Conservation (phyloP, 2,329 filamentous ascomycete species). For the Thelonectria olida region DNA sequence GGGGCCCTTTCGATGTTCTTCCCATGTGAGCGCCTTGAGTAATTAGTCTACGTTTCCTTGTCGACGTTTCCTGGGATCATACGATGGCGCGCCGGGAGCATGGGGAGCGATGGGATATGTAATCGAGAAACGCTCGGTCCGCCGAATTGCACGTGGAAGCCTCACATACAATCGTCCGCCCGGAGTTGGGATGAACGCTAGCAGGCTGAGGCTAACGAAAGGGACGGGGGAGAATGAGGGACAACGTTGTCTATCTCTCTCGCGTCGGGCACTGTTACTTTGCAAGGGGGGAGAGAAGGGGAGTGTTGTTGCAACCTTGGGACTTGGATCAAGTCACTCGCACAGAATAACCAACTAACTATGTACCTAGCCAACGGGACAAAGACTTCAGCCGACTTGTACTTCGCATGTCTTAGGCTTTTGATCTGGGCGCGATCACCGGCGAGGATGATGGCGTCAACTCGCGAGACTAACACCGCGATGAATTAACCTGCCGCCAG, state of each 20-base stretch:
- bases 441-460: neutral
- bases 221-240: neutral
- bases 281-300: too few species aligned
- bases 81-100: neutral
- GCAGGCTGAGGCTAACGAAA: neutral
- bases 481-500: neutral
- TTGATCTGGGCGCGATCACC: neutral
- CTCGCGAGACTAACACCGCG: neutral
- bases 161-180: neutral
- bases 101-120: neutral
- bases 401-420: too few species aligned
- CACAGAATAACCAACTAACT: too few species aligned
- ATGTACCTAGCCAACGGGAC: too few species aligned
- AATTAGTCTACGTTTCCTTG: neutral
- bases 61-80: too few species aligned
- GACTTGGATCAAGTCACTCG: too few species aligned
- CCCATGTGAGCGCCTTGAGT: too few species aligned
- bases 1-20: too few species aligned
- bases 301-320: too few species aligned
- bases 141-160: neutral
- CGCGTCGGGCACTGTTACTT: too few species aligned
- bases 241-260: too few species aligned
- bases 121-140: conserved; percentile 1
- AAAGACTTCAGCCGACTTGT: neutral
- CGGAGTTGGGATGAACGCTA: conserved; percentile 5